Conservation (phyloP, 2,329 filamentous ascomycete genomes). For the Aspergillus brasiliensis region DNA sequence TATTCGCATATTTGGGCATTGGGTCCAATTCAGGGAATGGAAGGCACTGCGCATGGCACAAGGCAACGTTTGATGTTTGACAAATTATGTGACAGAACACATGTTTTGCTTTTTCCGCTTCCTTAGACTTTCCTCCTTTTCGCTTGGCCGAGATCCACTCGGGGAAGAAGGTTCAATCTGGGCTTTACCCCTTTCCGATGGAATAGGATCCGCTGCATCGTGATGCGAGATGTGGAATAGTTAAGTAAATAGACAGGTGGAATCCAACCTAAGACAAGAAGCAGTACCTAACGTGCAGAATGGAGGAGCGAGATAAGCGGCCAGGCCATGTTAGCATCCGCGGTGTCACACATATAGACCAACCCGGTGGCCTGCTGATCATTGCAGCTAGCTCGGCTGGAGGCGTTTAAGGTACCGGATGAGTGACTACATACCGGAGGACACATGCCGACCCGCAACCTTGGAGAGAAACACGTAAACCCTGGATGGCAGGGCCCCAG, state of each 20-base stretch:
- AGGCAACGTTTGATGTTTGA: background rate
- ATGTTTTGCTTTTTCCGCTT: background rate
- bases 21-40: conserved; percentile 8
- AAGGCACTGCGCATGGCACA: background rate
- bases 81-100: background rate
- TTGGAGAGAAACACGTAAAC: background rate
- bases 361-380: no score
- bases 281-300: no score
- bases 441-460: background rate
- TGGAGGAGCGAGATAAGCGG: no score
- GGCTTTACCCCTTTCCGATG: no score
- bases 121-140: background rate
- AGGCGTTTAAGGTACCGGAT: background rate
- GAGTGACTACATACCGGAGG: background rate
- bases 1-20: background rate
- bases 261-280: no score
- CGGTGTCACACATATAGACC: no score
- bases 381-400: background rate
- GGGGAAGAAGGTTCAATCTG: no score
- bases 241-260: no score
- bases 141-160: background rate
- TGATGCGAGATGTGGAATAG: no score
- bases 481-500: background rate
- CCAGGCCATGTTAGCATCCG: no score
- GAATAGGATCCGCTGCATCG: no score